phyloP scores from a whole-genome alignment of 2,329 filamentous ascomycete genomes.

The Alternaria sp. region DNA sequence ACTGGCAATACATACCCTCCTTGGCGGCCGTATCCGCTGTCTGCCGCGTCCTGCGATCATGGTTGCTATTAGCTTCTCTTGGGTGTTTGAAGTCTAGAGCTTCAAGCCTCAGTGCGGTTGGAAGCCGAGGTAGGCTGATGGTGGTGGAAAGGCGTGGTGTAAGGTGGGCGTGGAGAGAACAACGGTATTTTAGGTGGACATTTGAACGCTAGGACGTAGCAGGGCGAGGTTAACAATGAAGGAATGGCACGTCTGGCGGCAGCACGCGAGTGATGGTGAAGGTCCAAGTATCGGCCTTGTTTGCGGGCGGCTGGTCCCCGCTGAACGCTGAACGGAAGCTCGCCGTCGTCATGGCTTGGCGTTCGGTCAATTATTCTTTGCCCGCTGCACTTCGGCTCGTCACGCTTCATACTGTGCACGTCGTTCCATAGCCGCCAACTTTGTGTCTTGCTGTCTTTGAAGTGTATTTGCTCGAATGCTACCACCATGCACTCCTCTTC shows the following conservation, averaged over 20 bases:
- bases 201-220: neutral
- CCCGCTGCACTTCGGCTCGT: constrained; percentile 5
- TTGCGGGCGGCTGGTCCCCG: constrained; percentile 15
- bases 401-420: constrained; percentile 8
- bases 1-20: constrained; percentile 65
- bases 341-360: constrained; percentile 29
- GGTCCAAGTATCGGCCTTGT: constrained; percentile 6
- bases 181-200: neutral
- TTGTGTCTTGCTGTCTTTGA: neutral
- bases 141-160: constrained; percentile 2
- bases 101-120: constrained; percentile 2
- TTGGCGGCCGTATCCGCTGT: constrained; percentile 71
- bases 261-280: constrained; percentile 6
- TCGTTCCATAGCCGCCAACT: neutral
- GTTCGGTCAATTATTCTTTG: constrained; percentile 19
- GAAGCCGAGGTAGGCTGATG: constrained; percentile 9
- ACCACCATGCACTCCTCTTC: constrained; percentile 37
- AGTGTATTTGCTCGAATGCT: neutral
- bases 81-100: neutral
- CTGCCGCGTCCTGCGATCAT: constrained; percentile 65
- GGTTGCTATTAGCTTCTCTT: constrained; percentile 24
- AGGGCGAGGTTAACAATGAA: neutral
- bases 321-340: constrained; percentile 12
- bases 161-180: neutral
- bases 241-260: constrained; percentile 3